Evolutionary conservation across 2,329 filamentous ascomycete genomes (phyloP), one percentile per base, ranked within the genome.

Genomic region (Apiospora rasikravindrae): DNA sequence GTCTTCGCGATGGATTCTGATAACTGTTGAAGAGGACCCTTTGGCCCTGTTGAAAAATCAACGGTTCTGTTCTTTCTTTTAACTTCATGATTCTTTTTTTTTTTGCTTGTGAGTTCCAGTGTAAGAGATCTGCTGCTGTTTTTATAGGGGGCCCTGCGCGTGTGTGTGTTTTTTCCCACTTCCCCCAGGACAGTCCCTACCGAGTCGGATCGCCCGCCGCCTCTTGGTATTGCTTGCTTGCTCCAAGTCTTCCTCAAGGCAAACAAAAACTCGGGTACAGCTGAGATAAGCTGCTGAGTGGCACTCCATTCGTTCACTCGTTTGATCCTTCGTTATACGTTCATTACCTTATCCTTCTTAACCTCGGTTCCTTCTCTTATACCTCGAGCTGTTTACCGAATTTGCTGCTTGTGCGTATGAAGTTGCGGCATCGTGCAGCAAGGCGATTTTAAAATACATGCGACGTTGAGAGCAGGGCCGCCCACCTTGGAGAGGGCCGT

Each of bases 391-490:
- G 29, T 29, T 64, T 40, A 64, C 57, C 57, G 22, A n/a, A 33
- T 10, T n/a, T 19, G 29, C 29, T 29, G 16, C 6, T 6, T 5
- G 33, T 37, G 53, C 22, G 51, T 33, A 6, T 33, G 53, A 37
- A 61, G 29, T 37, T 33, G 22, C 29, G 29, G 33, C 53, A 19
- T 61, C 53, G 16, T 11, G 33, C 53, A 37, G 57, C 57, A 64
- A 64, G 33, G 33, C 37, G 57, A 40, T 10, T 40, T 40, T 64
- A 64, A 61, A 61, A 64, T 64, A 40, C 57, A 64, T 64, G 57
- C 57, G 57, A 64, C 57, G 57, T 40, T 64, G 57, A 64, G 57
- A 64, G 29, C 57, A 64, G 57, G 57, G 33, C 33, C 57, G 37
- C 57, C 57, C 57, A 64, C 19, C 57, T 64, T 64, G 33, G 57